Conservation (phyloP, 495 filamentous ascomycete genomes). For the Annulohypoxylon stygium region DNA sequence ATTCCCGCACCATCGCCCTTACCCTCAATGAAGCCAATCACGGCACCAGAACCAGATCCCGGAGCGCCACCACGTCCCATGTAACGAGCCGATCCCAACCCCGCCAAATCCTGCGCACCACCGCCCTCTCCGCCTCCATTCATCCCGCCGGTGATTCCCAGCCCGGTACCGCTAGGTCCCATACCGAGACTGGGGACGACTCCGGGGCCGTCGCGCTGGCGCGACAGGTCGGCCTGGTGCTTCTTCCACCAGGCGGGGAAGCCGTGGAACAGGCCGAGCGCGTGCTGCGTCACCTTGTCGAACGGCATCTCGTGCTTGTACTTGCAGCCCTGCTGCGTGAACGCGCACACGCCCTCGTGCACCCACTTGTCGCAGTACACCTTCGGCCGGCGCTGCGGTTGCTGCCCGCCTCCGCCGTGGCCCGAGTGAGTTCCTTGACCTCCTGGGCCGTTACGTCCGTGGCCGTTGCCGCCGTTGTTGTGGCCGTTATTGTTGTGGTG, state of each 20-base stretch:
- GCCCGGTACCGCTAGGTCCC: background rate
- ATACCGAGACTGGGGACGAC: background rate
- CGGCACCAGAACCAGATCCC: background rate
- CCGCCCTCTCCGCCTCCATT: background rate
- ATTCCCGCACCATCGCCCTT: slow-evolving; percentile 1
- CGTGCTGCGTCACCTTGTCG: slow-evolving; percentile 68
- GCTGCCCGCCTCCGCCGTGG: slow-evolving; percentile 1
- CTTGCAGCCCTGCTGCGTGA: slow-evolving; percentile 84
- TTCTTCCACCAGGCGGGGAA: slow-evolving; percentile 66
- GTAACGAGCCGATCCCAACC: slow-evolving; percentile 9
- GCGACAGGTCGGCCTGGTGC: slow-evolving; percentile 59
- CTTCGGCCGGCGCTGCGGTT: slow-evolving; percentile 62
- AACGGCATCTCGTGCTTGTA: slow-evolving; percentile 90
- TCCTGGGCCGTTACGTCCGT: background rate
- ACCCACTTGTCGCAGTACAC: slow-evolving; percentile 91
- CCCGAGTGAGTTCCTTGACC: background rate
- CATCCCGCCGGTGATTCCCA: background rate
- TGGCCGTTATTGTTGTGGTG: background rate
- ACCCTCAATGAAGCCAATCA: background rate
- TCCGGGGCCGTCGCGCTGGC: slow-evolving; percentile 38
- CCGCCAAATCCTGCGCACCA: background rate
- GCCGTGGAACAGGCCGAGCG: slow-evolving; percentile 71
- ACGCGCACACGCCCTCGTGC: slow-evolving; percentile 84
- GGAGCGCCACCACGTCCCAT: slow-evolving; percentile 14
- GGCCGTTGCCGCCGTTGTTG: background rate